Base-by-base conservation (phyloP, 352 stramenopile species). In the Globisporangium cylindrosporum region DNA sequence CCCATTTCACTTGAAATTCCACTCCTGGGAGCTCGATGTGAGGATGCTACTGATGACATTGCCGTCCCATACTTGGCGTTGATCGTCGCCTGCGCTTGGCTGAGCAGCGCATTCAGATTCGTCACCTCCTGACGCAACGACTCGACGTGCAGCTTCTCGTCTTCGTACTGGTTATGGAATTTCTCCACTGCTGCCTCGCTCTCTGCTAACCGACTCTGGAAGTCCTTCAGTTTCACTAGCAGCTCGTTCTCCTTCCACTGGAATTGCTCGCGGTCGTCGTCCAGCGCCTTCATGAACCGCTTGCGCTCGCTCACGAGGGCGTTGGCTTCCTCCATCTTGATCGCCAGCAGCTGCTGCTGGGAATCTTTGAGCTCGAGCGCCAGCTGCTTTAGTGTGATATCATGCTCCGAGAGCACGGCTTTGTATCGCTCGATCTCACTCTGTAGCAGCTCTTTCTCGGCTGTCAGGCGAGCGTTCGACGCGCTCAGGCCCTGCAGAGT, bases 121-220 rank as follows among this genome's bases (percentile, higher is more conserved):
- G 67, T 66, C 5, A 93, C 81, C 62, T 95, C 84, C 48, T 92
- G 84, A 0, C 86, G 79, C 22, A 93, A 59, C 1, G 84, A 79
- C 55, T 89, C 80, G 0, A 91, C 82, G 34, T 93, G 85, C 0
- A 92, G 63, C 36, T 85, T 85, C 64, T 95, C 88, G 58, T 94
- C 88, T 59, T 95, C 88, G 49, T 83, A 89, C 67, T 94, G 86
- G 3, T 67, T 86, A 38, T 87, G 80, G 46, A 80, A 92, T 32
- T 88, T 91, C 29, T 90, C 77, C 1, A 71, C 74, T 0, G 54
- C 46, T 0, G 84, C 81, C 53, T 95, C 84, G 24, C 72, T 77
- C 60, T 91, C 82, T 0, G 68, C 80, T 4, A 90, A 56, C 7
- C 75, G 81, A 27, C 65, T 82, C 36, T 87, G 76, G 3, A 88